Conservation (phyloP, 208 protist genomes). For the Leishmania guyanensis region DNA sequence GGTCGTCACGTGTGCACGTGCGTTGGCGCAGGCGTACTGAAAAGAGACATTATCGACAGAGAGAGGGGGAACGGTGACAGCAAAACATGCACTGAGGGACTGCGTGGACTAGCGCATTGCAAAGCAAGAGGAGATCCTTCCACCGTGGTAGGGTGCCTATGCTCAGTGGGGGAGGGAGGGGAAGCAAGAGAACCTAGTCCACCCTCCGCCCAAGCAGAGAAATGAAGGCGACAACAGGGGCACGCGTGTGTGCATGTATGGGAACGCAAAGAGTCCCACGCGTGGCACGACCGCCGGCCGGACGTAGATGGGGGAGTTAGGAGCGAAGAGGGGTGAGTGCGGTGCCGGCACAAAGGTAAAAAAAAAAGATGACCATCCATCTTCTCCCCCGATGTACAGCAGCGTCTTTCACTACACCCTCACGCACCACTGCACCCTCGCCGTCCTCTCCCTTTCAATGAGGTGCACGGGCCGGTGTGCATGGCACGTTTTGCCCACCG, state of each 20-base stretch:
- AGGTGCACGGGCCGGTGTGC: not conserved
- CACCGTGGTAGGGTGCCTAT: not conserved
- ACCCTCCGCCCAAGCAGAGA: not conserved
- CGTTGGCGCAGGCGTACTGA: not conserved
- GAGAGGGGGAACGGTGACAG: not conserved
- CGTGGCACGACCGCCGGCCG: not conserved
- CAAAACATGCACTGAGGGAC: not conserved
- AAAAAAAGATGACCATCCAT: not conserved
- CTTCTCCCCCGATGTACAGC: not conserved
- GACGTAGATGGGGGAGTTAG: not conserved
- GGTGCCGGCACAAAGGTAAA: not conserved
- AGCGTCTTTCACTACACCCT: no score
- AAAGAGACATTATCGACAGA: not conserved
- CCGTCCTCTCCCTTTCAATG: not conserved
- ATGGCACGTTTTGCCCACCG: not conserved
- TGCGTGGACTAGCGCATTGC: not conserved
- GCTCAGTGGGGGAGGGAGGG: not conserved
- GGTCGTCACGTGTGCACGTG: not conserved
- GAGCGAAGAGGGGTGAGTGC: not conserved
- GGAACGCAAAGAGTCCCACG: not conserved
- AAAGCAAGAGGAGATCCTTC: not conserved
- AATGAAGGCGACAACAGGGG: not conserved
- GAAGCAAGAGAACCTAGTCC: not conserved
- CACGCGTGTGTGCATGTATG: not conserved
- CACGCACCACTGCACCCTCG: not conserved